A percentile compares a stretch with the other conserved stretches of the same genome.
These are phyloP conservation scores for Acidomyces sp. DNA, from an alignment of 495 filamentous ascomycete species.

Conservation along the genomic window DNA sequence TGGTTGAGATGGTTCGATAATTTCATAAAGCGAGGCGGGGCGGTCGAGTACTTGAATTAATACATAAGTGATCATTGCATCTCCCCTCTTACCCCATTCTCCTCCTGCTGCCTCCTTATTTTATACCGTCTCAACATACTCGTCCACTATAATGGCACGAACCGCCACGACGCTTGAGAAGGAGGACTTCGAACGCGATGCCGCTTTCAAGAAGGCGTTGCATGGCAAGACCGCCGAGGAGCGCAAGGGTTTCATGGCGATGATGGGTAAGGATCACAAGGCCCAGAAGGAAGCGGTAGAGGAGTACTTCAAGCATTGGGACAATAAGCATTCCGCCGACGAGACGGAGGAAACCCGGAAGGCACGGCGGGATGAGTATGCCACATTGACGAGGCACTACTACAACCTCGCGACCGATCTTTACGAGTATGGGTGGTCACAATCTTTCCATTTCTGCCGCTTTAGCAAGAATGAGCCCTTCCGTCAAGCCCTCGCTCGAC, in stretches of 20 bases:
- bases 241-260: constrained; percentile 61
- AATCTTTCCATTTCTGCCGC: constrained; percentile 95
- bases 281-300: constrained; percentile 85
- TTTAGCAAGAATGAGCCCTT: constrained; percentile 83
- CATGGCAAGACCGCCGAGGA: constrained; percentile 72
- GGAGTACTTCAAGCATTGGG: constrained; percentile 99
- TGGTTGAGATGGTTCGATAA: too few species aligned
- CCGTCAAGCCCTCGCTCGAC: constrained; percentile 84
- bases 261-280: constrained; percentile 68
- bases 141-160: constrained; percentile 35
- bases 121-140: background rate
- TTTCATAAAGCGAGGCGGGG: too few species aligned
- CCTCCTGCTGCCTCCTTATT: too few species aligned
- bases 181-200: constrained; percentile 82
- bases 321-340: constrained; percentile 69
- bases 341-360: constrained; percentile 76
- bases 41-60: too few species aligned
- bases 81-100: too few species aligned
- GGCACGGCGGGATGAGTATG: constrained; percentile 80
- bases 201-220: constrained; percentile 80
- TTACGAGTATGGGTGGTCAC: constrained; percentile 95
- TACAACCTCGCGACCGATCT: constrained; percentile 97
- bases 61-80: too few species aligned
- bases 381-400: constrained; percentile 90
- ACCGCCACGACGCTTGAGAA: constrained; percentile 61